A percentile compares a stretch with the other conserved stretches of the same genome.
Conservation (phyloP, 768 basidiomycete species). For the Phanerodontia chrysosporium region DNA sequence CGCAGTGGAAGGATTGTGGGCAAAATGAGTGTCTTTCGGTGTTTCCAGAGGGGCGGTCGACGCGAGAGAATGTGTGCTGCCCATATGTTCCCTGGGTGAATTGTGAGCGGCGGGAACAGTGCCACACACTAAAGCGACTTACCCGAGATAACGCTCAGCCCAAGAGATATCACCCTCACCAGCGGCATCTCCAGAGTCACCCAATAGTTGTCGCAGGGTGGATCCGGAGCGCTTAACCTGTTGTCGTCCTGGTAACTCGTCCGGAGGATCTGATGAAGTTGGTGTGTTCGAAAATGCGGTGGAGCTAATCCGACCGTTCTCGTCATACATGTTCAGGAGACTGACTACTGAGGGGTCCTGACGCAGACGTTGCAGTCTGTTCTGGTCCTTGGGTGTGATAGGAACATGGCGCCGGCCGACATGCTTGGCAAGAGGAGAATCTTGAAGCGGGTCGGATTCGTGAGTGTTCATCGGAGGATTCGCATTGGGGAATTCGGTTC, state of each 20-base stretch:
- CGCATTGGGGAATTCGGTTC: slow-evolving; percentile 63
- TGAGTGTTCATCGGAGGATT: slow-evolving; percentile 38
- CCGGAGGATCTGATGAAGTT: slow-evolving; percentile 25
- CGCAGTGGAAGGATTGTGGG: slow-evolving; percentile 22
- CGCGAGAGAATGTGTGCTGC: slow-evolving; percentile 30
- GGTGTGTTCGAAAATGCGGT: slow-evolving; percentile 64
- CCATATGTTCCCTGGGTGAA: slow-evolving; percentile 40
- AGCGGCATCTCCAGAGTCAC: slow-evolving; percentile 34
- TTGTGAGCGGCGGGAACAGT: background rate
- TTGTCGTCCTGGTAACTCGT: slow-evolving; percentile 36
- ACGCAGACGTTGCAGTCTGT: slow-evolving; percentile 54
- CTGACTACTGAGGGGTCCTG: slow-evolving; percentile 79
- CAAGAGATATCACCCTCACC: slow-evolving; percentile 77
- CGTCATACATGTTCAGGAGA: slow-evolving; percentile 69
- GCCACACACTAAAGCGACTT: background rate
- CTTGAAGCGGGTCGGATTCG: background rate
- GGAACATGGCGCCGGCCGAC: slow-evolving; percentile 28
- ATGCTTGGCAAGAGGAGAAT: slow-evolving; percentile 24
- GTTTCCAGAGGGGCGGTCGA: slow-evolving; percentile 43
- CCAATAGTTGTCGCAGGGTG: slow-evolving; percentile 70
- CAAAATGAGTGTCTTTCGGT: slow-evolving; percentile 42
- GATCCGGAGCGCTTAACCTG: slow-evolving; percentile 64
- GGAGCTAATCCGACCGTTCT: slow-evolving; percentile 58
- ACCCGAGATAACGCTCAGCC: slow-evolving; percentile 52
- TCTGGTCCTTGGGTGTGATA: slow-evolving; percentile 41